Evolutionary conservation across 768 basidiomycete genomes (phyloP).

Genomic region (Leucosporidium scottii): DNA sequence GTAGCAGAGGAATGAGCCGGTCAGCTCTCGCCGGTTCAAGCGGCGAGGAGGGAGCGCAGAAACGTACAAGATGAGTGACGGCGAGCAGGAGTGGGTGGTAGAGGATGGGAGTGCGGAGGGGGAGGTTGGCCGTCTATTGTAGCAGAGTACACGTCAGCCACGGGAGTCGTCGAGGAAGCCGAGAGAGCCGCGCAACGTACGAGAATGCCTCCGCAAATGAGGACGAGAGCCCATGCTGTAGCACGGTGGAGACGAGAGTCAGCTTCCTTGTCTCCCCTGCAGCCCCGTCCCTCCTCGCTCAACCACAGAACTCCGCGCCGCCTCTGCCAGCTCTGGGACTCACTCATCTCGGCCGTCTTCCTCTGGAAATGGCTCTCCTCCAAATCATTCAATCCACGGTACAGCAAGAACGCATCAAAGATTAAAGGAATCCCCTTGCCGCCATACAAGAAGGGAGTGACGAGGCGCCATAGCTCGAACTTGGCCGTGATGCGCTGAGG

Average conservation of each 20-base stretch:
- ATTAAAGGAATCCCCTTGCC: slow-evolving; percentile 56
- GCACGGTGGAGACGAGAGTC: slow-evolving; percentile 3
- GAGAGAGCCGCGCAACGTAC: neutral
- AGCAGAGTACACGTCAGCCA: neutral
- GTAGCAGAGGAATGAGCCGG: neutral
- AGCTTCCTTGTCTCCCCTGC: neutral
- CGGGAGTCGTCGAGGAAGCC: neutral
- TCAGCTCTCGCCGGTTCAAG: too few relatives aligned
- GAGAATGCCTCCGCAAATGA: slow-evolving; percentile 26
- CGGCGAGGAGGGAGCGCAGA: neutral
- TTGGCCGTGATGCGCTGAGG: slow-evolving; percentile 43
- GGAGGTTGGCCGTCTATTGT: slow-evolving; percentile 53
- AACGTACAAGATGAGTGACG: slow-evolving; percentile 54
- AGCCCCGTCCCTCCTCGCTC: neutral
- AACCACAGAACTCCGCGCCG: neutral
- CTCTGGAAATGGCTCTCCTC: slow-evolving; percentile 56
- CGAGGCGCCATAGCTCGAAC: slow-evolving; percentile 51
- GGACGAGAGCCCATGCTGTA: slow-evolving; percentile 20
- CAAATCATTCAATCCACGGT: slow-evolving; percentile 59
- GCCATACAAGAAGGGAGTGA: slow-evolving; percentile 66
- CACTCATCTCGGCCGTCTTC: slow-evolving; percentile 71
- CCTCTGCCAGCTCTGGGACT: slow-evolving; percentile 42
- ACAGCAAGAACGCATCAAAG: slow-evolving; percentile 66
- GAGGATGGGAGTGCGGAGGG: slow-evolving; percentile 55
- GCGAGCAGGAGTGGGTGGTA: slow-evolving; percentile 60